Percentiles rank a stretch among this genome's conserved stretches.
Conservation (phyloP, 2,329 filamentous ascomycete species). For the Knoxdaviesia capensis region DNA sequence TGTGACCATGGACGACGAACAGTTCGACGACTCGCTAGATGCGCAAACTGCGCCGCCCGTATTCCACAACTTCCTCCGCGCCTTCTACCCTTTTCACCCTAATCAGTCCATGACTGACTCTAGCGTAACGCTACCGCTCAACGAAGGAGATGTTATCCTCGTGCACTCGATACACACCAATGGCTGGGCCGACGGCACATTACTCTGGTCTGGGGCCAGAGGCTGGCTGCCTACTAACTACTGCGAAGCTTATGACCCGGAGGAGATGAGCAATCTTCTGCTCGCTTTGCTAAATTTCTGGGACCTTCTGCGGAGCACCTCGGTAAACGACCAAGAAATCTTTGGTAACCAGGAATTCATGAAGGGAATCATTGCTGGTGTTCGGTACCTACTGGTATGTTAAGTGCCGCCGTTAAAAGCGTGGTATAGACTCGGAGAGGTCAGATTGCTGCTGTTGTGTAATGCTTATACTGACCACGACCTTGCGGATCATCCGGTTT, state of each 20-base stretch:
- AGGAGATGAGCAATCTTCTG: conserved; percentile 66
- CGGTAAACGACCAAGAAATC: conserved; percentile 53
- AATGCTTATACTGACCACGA: conserved; percentile 3
- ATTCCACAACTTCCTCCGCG: conserved; percentile 88
- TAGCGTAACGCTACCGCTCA: conserved; percentile 73
- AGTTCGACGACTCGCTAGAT: conserved; percentile 5
- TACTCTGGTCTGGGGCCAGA: conserved; percentile 65
- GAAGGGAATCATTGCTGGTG: conserved; percentile 81
- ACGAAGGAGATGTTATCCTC: conserved; percentile 78
- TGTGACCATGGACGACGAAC: conserved; percentile 12
- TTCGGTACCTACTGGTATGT: conserved; percentile 72
- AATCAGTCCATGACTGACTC: conserved; percentile 57
- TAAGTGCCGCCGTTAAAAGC: background rate
- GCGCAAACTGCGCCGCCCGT: conserved; percentile 30
- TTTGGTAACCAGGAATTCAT: conserved; percentile 89
- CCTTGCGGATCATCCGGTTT: background rate
- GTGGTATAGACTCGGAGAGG: background rate
- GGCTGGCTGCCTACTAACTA: conserved; percentile 98
- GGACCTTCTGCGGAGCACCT: conserved; percentile 68
- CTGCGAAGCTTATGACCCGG: conserved; percentile 83
- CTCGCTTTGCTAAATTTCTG: conserved; percentile 80
- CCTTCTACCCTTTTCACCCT: conserved; percentile 83
- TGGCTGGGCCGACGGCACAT: conserved; percentile 92
- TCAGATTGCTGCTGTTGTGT: conserved; percentile 3
- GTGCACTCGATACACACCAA: conserved; percentile 96